Evolutionary conservation across 2,329 filamentous ascomycete genomes (phyloP).

Genomic region (Beauveria australis): DNA sequence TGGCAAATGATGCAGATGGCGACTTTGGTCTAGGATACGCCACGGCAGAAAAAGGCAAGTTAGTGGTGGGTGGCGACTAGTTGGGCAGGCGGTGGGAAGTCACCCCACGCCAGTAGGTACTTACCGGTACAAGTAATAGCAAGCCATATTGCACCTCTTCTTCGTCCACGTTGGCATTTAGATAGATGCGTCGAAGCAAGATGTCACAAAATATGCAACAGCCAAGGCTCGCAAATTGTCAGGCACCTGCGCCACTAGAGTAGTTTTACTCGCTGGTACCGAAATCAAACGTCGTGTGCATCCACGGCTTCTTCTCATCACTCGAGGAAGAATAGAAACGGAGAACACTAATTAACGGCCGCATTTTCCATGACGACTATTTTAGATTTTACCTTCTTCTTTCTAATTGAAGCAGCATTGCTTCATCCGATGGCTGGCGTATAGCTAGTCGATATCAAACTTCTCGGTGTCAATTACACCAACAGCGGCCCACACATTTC

Average conservation of each 20-base stretch:
- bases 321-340: no score
- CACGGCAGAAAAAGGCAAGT: neutral
- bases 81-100: slow-evolving; percentile 6
- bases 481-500: neutral
- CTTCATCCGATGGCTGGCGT: neutral
- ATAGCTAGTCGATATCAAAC: neutral
- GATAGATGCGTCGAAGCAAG: no score
- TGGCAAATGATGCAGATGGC: neutral
- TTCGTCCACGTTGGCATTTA: no score
- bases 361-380: no score
- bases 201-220: no score
- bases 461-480: neutral
- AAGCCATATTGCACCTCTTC: neutral
- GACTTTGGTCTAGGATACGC: neutral
- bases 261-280: no score
- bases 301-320: no score
- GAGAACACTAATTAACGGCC: no score
- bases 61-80: slow-evolving; percentile 3
- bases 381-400: no score
- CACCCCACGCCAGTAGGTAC: neutral
- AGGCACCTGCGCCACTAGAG: no score
- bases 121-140: neutral
- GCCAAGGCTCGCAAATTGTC: neutral
- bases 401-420: no score
- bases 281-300: no score